These are phyloP conservation scores for Bonia amplexicaulis DNA, from an alignment of 176 grass and related monocot species.

Conservation along the genomic window DNA sequence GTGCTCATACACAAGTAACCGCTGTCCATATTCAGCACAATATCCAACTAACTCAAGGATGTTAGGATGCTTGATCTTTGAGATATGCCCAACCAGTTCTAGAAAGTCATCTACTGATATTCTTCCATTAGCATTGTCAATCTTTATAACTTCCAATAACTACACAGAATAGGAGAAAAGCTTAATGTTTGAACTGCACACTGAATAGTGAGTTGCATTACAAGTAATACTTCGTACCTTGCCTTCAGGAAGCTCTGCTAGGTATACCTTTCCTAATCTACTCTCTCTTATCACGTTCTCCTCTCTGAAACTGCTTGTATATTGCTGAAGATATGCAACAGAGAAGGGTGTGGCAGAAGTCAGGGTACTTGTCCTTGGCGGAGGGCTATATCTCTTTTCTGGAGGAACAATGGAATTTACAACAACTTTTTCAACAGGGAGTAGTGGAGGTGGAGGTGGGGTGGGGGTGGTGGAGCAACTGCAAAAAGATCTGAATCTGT, in stretches of 20 bases:
- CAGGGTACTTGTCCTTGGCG: conserved; percentile 15
- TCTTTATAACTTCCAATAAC: conserved; percentile 91
- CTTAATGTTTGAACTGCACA: conserved; percentile 7
- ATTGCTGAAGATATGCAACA: conserved; percentile 85
- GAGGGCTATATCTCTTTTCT: conserved; percentile 37
- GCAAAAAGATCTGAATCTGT: conserved; percentile 48
- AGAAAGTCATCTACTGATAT: conserved; percentile 80
- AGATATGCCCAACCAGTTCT: conserved; percentile 49
- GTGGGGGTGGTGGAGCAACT: conserved; percentile 1
- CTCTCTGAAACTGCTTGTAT: conserved; percentile 77
- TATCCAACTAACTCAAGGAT: conserved; percentile 85
- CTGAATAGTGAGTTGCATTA: background rate
- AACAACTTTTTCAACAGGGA: conserved; percentile 42
- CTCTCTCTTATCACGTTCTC: conserved; percentile 85
- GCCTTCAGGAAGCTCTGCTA: conserved; percentile 80
- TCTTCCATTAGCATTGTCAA: conserved; percentile 75
- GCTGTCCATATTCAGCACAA: conserved; percentile 87
- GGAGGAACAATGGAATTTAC: conserved; percentile 43
- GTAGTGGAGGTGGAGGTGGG: conserved; percentile 15
- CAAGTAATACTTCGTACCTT: conserved; percentile 52
- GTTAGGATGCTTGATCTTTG: conserved; percentile 69
- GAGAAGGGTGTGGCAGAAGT: conserved; percentile 73
- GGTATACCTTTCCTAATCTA: conserved; percentile 64
- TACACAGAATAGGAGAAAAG: conserved; percentile 32
- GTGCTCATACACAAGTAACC: conserved; percentile 81